These are phyloP conservation scores for Canavalia ensiformis DNA, from an alignment of 306 rosid genomes.

Conservation along the genomic window DNA sequence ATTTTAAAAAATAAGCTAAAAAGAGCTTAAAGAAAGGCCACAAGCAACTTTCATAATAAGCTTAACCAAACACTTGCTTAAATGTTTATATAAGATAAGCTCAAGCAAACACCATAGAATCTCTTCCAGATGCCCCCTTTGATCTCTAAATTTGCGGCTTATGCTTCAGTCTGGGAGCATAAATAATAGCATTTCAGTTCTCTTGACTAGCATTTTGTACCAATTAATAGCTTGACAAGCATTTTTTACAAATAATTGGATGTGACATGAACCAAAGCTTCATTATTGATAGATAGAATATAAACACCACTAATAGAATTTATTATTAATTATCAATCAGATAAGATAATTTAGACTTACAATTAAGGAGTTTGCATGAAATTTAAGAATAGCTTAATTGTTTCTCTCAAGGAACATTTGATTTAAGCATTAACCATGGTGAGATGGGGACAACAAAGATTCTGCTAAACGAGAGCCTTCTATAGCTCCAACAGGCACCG, in stretches of 20 bases:
- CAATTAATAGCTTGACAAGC: not conserved
- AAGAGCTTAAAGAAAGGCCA: not conserved
- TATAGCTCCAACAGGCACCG: conserved; percentile 21
- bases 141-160: conserved; percentile 20
- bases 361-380: conserved; percentile 11
- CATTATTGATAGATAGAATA: conserved; percentile 11
- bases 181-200: conserved; percentile 36
- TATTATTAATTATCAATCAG: not conserved
- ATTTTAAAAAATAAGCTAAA: not conserved
- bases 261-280: conserved; percentile 19
- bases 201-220: not conserved
- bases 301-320: not conserved
- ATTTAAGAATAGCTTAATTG: not conserved
- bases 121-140: not conserved
- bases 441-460: conserved; percentile 17
- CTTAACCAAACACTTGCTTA: conserved; percentile 3
- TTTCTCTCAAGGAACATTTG: conserved; percentile 33
- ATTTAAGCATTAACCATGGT: conserved; percentile 3
- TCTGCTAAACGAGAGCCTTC: not conserved
- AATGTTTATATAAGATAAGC: not conserved
- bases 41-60: not conserved
- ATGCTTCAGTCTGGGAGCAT: conserved; percentile 2
- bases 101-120: not conserved
- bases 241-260: not conserved
- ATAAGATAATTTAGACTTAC: not conserved